These are phyloP conservation scores for Mycotypha africana DNA, from an alignment of 371 early-diverging fungal genomes.

Conservation along the genomic window DNA sequence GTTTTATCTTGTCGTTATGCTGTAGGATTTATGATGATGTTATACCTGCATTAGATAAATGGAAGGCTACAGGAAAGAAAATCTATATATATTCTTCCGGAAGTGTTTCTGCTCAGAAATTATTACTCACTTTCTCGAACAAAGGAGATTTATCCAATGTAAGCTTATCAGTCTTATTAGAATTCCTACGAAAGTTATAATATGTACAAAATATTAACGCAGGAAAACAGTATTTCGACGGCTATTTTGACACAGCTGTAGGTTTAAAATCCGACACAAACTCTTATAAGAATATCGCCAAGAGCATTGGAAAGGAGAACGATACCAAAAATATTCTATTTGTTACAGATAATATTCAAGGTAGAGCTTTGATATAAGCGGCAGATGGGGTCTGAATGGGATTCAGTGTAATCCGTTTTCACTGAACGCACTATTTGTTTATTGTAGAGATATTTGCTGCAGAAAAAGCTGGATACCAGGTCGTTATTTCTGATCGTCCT, in stretches of 20 bases:
- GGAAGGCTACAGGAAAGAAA: conserved; percentile 54
- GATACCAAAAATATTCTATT: conserved; percentile 63
- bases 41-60: conserved; percentile 62
- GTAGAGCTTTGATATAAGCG: too few species aligned
- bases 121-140: conserved; percentile 77
- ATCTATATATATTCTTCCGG: conserved; percentile 95
- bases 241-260: conserved; percentile 87
- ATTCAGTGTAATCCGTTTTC: too few species aligned
- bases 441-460: conserved; percentile 77
- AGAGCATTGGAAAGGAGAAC: conserved; percentile 47
- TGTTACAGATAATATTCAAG: conserved; percentile 82
- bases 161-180: conserved; percentile 6
- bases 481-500: conserved; percentile 68
- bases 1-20: not conserved
- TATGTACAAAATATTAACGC: too few species aligned
- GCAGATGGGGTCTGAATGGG: too few species aligned
- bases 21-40: conserved; percentile 83
- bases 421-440: too few species aligned
- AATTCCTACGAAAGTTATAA: not conserved
- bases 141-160: conserved; percentile 77
- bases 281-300: conserved; percentile 73
- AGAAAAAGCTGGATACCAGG: conserved; percentile 64
- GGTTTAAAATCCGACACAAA: conserved; percentile 68
- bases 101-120: conserved; percentile 87
- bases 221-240: conserved; percentile 71